Percentiles rank a stretch among this genome's conserved stretches.
These are phyloP conservation scores for Aphanomyces astaci DNA, from an alignment of 352 stramenopile genomes.

Conservation along the genomic window DNA sequence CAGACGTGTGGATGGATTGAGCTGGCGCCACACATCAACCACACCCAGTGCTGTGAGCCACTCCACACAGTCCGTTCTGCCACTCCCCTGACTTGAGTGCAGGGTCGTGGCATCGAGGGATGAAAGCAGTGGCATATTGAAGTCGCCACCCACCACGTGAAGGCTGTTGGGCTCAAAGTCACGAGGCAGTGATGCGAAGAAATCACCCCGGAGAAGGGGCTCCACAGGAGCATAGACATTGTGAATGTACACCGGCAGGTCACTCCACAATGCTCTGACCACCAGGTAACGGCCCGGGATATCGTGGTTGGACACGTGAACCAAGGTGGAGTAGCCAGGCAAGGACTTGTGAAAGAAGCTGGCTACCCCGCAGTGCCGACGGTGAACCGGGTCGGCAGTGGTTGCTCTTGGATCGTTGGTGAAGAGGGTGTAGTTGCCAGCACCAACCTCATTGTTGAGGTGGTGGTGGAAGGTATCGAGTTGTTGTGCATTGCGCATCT, in stretches of 20 bases:
- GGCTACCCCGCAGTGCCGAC: neutral
- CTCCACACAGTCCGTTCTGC: neutral
- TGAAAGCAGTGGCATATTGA: slow-evolving; percentile 19
- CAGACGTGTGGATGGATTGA: slow-evolving; percentile 6
- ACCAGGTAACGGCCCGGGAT: slow-evolving; percentile 14
- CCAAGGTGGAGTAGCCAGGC: neutral
- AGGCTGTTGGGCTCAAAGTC: slow-evolving; percentile 15
- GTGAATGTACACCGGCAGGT: slow-evolving; percentile 14
- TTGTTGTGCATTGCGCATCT: neutral
- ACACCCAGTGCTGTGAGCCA: slow-evolving; percentile 24
- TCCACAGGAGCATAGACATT: slow-evolving; percentile 24
- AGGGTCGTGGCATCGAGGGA: neutral
- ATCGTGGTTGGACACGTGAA: neutral
- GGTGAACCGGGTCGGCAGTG: neutral
- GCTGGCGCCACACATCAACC: slow-evolving; percentile 25
- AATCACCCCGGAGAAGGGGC: neutral
- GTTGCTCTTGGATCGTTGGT: neutral
- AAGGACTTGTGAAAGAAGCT: neutral
- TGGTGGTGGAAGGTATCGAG: neutral
- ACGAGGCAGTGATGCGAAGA: slow-evolving; percentile 11
- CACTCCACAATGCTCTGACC: neutral
- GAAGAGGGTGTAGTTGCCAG: neutral
- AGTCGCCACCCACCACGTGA: slow-evolving; percentile 26
- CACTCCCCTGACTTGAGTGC: neutral
- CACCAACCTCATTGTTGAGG: neutral